Evolutionary conservation across 306 rosid species (phyloP).

Genomic region (Sicyos edulis): DNA sequence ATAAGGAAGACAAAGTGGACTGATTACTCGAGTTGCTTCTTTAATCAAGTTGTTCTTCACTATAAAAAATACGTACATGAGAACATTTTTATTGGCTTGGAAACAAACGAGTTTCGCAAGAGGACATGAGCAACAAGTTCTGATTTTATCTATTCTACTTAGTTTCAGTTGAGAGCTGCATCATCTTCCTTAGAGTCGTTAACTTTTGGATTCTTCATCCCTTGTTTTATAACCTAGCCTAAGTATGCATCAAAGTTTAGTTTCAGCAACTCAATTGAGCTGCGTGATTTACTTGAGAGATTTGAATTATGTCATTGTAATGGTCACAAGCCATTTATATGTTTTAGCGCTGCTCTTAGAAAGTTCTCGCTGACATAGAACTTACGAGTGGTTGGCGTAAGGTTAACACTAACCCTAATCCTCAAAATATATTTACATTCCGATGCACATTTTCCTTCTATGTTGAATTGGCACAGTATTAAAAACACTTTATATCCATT

Average conservation of each 20-base stretch:
- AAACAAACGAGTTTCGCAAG: neutral
- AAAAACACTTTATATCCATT: neutral
- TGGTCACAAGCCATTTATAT: slow-evolving; percentile 1
- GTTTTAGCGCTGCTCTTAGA: neutral
- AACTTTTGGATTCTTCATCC: slow-evolving; percentile 8
- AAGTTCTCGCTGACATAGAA: slow-evolving; percentile 1
- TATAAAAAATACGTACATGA: neutral
- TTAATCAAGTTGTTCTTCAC: slow-evolving; percentile 1
- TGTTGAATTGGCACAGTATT: neutral
- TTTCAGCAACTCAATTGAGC: neutral
- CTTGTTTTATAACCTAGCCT: neutral
- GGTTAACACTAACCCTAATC: neutral
- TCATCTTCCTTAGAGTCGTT: neutral
- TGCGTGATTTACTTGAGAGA: neutral
- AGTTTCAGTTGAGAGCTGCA: neutral
- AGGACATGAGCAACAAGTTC: neutral
- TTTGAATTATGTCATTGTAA: slow-evolving; percentile 4
- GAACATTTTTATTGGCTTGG: neutral
- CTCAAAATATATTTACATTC: slow-evolving; percentile 4
- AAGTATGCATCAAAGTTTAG: neutral
- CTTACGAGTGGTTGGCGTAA: slow-evolving; percentile 1
- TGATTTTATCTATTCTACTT: neutral
- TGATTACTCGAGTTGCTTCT: neutral
- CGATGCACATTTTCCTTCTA: neutral
- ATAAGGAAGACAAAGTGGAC: neutral